These are phyloP conservation scores for Powellomyces hirtus DNA, from an alignment of 192 early-diverging fungal genomes.

Conservation along the genomic window DNA sequence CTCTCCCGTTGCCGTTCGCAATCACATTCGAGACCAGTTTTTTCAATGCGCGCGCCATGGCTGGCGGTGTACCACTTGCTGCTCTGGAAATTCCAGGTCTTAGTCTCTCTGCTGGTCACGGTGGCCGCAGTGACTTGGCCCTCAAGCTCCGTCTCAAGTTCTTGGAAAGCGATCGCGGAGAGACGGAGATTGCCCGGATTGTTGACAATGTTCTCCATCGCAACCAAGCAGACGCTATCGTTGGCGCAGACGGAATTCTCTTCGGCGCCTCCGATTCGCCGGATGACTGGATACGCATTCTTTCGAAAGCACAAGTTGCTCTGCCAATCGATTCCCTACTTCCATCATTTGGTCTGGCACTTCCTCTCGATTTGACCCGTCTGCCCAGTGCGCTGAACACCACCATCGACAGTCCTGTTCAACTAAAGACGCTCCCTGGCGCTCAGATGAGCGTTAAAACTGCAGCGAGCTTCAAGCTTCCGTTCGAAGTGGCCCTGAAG, in stretches of 20 bases:
- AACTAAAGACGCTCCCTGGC: constrained; percentile 1
- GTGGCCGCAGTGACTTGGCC: not conserved
- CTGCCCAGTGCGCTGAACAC: not conserved
- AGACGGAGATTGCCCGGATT: not conserved
- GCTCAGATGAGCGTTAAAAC: constrained; percentile 4
- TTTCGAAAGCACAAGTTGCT: not conserved
- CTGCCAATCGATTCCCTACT: not conserved
- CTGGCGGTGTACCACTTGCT: not conserved
- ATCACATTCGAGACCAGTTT: not conserved
- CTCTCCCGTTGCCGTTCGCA: not conserved
- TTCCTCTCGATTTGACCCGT: not conserved
- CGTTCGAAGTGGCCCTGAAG: not conserved
- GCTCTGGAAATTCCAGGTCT: not conserved
- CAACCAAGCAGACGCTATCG: not conserved
- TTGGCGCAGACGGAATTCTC: not conserved
- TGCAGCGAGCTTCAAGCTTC: not conserved
- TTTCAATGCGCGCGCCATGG: not conserved
- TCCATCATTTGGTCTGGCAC: not conserved
- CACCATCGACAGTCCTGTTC: not conserved
- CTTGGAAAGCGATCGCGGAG: not conserved
- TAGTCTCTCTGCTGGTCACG: not conserved
- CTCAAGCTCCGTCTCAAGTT: not conserved
- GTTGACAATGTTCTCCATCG: not conserved
- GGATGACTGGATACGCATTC: not conserved
- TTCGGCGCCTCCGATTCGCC: not conserved